phyloP scores from a whole-genome alignment of 306 rosid genomes.

The Nissolia schottii region DNA sequence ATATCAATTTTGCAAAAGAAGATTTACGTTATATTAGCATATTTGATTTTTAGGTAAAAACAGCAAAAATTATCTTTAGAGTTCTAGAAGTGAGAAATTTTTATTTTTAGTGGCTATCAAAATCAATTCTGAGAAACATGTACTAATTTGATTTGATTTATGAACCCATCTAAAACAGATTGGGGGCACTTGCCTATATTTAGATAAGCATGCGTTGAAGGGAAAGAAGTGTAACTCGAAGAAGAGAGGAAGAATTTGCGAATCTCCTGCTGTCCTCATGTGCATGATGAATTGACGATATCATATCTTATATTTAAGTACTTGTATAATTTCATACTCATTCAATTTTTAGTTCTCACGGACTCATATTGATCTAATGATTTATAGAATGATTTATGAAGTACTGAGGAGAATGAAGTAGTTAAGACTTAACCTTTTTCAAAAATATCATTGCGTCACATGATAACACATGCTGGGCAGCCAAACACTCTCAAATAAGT shows the following conservation, averaged over 20 bases:
- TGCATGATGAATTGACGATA: not conserved
- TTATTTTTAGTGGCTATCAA: too few relatives aligned
- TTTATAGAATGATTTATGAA: constrained; percentile 15
- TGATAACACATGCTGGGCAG: not conserved
- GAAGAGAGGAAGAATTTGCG: not conserved
- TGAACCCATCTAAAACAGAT: too few relatives aligned
- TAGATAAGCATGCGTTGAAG: not conserved
- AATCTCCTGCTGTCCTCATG: not conserved
- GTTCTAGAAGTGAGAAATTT: too few relatives aligned
- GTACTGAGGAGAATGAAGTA: constrained; percentile 8
- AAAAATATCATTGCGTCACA: constrained; percentile 19
- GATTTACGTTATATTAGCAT: too few relatives aligned
- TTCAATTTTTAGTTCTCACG: not conserved
- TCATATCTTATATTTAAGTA: not conserved
- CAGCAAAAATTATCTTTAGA: too few relatives aligned
- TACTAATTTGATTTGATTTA: too few relatives aligned
- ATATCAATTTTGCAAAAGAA: too few relatives aligned
- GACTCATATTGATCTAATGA: constrained; percentile 18
- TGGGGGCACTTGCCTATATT: too few relatives aligned
- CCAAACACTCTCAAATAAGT: too few relatives aligned
- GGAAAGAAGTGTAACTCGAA: too few relatives aligned
- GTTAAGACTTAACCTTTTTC: not conserved
- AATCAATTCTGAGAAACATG: too few relatives aligned
- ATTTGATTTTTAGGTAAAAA: too few relatives aligned
- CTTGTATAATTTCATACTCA: not conserved